Conservation (phyloP, 148 eudicot genomes). For the Oxyria digyna region DNA sequence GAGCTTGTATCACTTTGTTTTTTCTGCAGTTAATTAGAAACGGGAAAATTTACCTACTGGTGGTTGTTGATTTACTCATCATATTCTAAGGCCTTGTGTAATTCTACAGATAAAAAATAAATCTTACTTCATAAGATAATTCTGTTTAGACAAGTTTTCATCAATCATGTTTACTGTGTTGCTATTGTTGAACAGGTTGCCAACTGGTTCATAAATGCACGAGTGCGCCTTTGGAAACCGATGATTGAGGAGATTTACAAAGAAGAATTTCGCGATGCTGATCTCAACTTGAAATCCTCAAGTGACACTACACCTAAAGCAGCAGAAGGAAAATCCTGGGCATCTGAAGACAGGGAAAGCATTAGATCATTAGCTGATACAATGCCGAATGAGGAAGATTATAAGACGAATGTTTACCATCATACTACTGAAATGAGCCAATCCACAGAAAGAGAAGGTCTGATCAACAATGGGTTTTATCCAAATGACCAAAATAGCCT, state of each 20-base stretch:
- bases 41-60: no score
- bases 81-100: neutral
- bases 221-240: constrained; percentile 97
- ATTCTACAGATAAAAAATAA: neutral
- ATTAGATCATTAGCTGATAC: constrained; percentile 12
- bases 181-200: constrained; percentile 44
- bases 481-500: constrained; percentile 23
- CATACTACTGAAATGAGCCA: neutral
- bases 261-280: constrained; percentile 67
- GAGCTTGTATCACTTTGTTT: no score
- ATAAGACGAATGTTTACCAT: neutral
- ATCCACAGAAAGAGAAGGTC: neutral
- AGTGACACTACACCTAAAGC: constrained; percentile 34
- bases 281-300: constrained; percentile 37
- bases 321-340: constrained; percentile 31
- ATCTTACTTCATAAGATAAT: neutral
- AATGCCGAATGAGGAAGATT: neutral
- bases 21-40: no score
- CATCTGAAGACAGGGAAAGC: constrained; percentile 33
- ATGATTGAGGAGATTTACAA: constrained; percentile 98
- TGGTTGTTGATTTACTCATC: no score
- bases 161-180: neutral
- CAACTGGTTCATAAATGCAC: constrained; percentile 94
- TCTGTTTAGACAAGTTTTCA: neutral
- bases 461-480: constrained; percentile 23